Base-by-base conservation (phyloP, 1,284 basidiomycete genomes). In the Pascua sp. region DNA sequence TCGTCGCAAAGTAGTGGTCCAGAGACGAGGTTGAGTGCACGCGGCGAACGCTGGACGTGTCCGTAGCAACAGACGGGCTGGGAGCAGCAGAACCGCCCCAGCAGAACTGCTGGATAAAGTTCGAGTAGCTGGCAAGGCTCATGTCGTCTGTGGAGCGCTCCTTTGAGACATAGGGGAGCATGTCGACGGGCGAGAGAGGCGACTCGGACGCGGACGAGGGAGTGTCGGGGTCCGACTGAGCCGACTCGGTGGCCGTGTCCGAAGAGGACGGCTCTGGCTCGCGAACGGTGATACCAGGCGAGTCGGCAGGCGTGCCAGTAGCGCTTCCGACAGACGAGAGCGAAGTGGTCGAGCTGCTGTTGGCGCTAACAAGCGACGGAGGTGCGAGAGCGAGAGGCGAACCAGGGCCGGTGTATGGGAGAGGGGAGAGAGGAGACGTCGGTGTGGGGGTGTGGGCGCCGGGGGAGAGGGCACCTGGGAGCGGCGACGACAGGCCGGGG, bases 31-130 rank as follows among this genome's bases (percentile, higher is more conserved):
- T 64, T n/a, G 73, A 73, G 37, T 59, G 57, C 16, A 59, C 50
- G 32, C 57, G 52, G 45, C 54, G 55, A 15, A 56, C 47, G 48
- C 42, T 37, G 40, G 39, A 18, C 38, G 37, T 16, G 49, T 42
- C 18, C 36, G 24, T 51, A 37, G 38, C 50, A 39, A 55, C 37
- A 51, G 49, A 47, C 47, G 47, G 44, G 45, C 42, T 54, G 11
- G 71, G 66, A 2, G 73, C 64, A 5, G 50, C 18, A 24, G 55
- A 49, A 11, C 61, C 57, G 16, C 53, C 58, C 58, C 57, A 63
- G 51, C 61, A 60, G 40, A 62, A 78, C 74, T 77, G 75, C 61
- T 77, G 73, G 48, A 77, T 69, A 47, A 77, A 74, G 54, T 61
- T 68, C 47, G 67, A 69, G 64, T 77, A 77, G 45, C 66, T 70